Conservation (phyloP, 768 basidiomycete genomes). For the Lyophyllum decastes region DNA sequence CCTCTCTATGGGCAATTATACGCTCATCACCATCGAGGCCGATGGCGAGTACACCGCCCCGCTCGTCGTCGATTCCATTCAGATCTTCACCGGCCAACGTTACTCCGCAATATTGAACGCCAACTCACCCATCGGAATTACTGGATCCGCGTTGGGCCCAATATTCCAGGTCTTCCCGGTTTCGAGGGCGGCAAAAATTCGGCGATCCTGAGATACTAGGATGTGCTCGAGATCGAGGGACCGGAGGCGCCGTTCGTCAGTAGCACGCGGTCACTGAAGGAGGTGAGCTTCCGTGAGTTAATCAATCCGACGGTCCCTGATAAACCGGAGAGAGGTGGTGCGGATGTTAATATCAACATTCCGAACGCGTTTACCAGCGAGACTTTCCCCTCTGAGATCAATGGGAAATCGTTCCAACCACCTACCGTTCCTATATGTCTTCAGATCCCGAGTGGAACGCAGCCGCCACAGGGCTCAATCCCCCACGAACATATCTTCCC, state of each 20-base stretch:
- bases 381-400: slow-evolving; percentile 18
- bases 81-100: background rate
- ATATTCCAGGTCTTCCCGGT: slow-evolving; percentile 16
- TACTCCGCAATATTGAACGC: background rate
- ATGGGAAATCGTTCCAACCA: slow-evolving; percentile 29
- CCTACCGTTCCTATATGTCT: slow-evolving; percentile 43
- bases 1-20: slow-evolving; percentile 46
- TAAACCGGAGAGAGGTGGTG: background rate
- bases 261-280: background rate
- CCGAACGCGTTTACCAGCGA: background rate
- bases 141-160: slow-evolving; percentile 40
- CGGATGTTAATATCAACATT: background rate
- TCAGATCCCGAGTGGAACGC: slow-evolving; percentile 38
- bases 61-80: background rate
- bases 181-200: slow-evolving; percentile 37
- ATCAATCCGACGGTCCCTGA: slow-evolving; percentile 12
- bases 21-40: slow-evolving; percentile 14
- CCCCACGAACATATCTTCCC: slow-evolving; percentile 39
- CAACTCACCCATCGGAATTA: slow-evolving; percentile 32
- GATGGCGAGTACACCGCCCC: background rate
- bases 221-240: slow-evolving; percentile 25
- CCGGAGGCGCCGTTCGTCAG: slow-evolving; percentile 31
- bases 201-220: slow-evolving; percentile 39
- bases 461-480: slow-evolving; percentile 31
- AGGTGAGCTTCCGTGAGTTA: background rate